Evolutionary conservation across 2,329 filamentous ascomycete species (phyloP), one percentile per base, ranked within the genome.

Genomic region (Neoscytalidium dimidiatum): DNA sequence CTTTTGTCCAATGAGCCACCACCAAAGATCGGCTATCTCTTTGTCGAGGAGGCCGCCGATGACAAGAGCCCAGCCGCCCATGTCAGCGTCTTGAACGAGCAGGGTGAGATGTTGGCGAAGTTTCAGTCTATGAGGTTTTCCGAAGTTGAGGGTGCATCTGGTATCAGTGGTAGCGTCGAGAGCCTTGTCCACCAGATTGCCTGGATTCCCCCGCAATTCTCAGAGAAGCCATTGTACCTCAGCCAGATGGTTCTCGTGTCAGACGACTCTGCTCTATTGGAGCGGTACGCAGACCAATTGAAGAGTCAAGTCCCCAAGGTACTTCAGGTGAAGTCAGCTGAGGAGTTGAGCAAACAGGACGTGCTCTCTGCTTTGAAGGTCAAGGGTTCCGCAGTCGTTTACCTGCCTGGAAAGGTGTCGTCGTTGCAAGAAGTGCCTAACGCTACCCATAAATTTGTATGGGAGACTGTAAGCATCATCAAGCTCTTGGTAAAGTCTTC

Each of bases 51-150:
- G 33, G 48, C 62, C 7, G 67, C 68, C 9, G 69, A 69, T 2
- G 73, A 75, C 11, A 69, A 68, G 5, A 71, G 68, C 29, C 66
- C 71, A 3, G 71, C 74, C 5, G 73, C 69, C 1, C 65, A 78
- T 64, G 74, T 79, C 56, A 69, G 66, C 35, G 64, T 78, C 9
- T 51, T 71, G 1, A 68, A 69, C 58, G 70, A 74, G 21, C 31
- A 68, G 3, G 79, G 79, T 2, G 48, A 70, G 0, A 62, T 75
- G 3, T 61, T 81, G 1, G 71, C 71, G 1, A 73, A 73, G 58
- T 70, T 81, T 41, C 66, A 68, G 17, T 70, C 69, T 0, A 79
- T 81, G 76, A 69, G 71, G 3, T 80, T 81, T 63, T 74, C 79
- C 4, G 77, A 77, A 49, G 71, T 81, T n/a, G 79, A 81, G 57